These are phyloP conservation scores for Trichoderma sp. DNA, from an alignment of 2,329 filamentous ascomycete species.

Conservation along the genomic window DNA sequence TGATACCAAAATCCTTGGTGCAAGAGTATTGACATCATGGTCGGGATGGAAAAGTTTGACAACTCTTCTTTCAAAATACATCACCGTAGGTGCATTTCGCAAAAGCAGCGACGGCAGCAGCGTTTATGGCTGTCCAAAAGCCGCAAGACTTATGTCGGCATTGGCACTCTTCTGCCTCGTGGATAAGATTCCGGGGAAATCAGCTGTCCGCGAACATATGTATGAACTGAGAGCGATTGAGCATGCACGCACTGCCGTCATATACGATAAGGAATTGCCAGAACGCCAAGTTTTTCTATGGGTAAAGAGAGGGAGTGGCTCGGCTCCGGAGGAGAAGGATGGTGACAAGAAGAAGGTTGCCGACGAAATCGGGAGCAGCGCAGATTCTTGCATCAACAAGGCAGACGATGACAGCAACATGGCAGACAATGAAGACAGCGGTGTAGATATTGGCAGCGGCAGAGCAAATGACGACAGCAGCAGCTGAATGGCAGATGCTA, in stretches of 20 bases:
- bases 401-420: background rate
- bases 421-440: background rate
- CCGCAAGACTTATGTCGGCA: background rate
- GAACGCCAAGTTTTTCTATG: background rate
- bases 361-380: background rate
- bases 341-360: background rate
- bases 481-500: background rate
- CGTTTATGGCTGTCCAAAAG: background rate
- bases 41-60: background rate
- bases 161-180: background rate
- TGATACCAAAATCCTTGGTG: background rate
- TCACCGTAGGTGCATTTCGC: background rate
- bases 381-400: background rate
- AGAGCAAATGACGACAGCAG: background rate
- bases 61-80: background rate
- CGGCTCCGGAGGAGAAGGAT: background rate
- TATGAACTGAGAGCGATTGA: background rate
- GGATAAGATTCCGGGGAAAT: fast-evolving
- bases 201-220: background rate
- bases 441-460: background rate
- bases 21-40: background rate
- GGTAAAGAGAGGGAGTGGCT: background rate
- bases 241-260: background rate
- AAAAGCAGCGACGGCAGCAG: background rate
- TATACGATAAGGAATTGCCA: background rate